Percentiles rank a stretch among this genome's conserved stretches.
Conservation (phyloP, 2,329 filamentous ascomycete genomes). For the Alternaria ventricosa region DNA sequence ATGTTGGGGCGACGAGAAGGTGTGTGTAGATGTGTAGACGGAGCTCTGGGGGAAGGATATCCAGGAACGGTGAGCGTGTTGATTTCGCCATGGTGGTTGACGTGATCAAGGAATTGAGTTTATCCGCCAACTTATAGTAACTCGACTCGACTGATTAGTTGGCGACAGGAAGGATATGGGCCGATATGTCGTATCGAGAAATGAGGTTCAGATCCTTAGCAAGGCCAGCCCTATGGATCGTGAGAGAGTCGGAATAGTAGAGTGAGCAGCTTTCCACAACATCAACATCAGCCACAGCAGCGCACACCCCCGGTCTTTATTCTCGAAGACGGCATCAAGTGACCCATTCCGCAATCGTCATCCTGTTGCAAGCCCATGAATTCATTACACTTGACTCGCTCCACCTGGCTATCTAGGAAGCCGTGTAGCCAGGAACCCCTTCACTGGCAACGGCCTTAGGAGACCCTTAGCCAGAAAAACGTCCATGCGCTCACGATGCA, state of each 20-base stretch:
- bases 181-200: not conserved
- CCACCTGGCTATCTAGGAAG: constrained; percentile 17
- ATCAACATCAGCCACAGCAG: constrained; percentile 1
- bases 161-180: not conserved
- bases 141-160: not conserved
- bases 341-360: constrained; percentile 9
- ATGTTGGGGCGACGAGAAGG: constrained; percentile 27
- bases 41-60: constrained; percentile 39
- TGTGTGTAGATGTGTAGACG: constrained; percentile 39
- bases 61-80: constrained; percentile 28
- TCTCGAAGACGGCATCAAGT: constrained; percentile 9
- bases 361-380: constrained; percentile 6
- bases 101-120: not conserved
- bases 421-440: constrained; percentile 12
- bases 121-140: not conserved
- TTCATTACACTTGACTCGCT: constrained; percentile 16
- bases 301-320: constrained; percentile 12
- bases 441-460: constrained; percentile 7
- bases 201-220: constrained; percentile 1
- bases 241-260: not conserved
- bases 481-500: constrained; percentile 12
- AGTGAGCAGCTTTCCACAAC: not conserved
- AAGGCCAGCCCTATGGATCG: not conserved
- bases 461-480: constrained; percentile 5
- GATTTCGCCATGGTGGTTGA: constrained; percentile 4